A percentile compares a stretch with the other conserved stretches of the same genome.
Evolutionary conservation across 192 early-diverging fungal species (phyloP).

Genomic region (Umbelopsis vinacea): DNA sequence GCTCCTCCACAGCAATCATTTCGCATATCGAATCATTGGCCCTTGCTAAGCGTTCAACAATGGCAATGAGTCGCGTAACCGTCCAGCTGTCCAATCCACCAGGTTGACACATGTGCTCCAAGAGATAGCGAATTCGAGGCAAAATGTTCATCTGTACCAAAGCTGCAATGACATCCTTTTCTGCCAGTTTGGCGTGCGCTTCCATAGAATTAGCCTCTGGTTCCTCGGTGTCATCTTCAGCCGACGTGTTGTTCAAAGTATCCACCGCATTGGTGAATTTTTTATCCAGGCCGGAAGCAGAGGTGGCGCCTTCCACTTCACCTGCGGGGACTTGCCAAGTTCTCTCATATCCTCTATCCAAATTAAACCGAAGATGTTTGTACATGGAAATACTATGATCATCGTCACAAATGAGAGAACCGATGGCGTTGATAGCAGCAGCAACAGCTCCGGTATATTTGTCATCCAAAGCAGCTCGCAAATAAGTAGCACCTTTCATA

Average conservation of each 20-base stretch:
- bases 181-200: conserved; percentile 50
- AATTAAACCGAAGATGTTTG: background rate
- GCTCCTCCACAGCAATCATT: conserved; percentile 51
- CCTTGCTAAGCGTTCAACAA: conserved; percentile 52
- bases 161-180: conserved; percentile 59
- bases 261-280: conserved; percentile 27
- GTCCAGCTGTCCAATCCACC: conserved; percentile 22
- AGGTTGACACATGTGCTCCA: conserved; percentile 38
- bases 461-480: conserved; percentile 72
- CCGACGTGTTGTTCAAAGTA: background rate
- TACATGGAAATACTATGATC: conserved; percentile 15
- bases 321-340: conserved; percentile 25
- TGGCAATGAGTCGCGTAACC: conserved; percentile 49
- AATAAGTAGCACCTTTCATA: conserved; percentile 50
- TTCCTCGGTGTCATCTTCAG: conserved; percentile 34
- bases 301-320: background rate
- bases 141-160: conserved; percentile 67
- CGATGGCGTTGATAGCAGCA: conserved; percentile 52
- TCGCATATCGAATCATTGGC: conserved; percentile 46
- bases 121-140: conserved; percentile 58
- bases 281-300: conserved; percentile 2
- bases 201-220: conserved; percentile 43
- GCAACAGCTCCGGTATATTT: conserved; percentile 60
- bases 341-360: conserved; percentile 38
- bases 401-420: conserved; percentile 44